Evolutionary conservation across 2,329 filamentous ascomycete species (phyloP).

Genomic region (Curvularia eragrostidis): DNA sequence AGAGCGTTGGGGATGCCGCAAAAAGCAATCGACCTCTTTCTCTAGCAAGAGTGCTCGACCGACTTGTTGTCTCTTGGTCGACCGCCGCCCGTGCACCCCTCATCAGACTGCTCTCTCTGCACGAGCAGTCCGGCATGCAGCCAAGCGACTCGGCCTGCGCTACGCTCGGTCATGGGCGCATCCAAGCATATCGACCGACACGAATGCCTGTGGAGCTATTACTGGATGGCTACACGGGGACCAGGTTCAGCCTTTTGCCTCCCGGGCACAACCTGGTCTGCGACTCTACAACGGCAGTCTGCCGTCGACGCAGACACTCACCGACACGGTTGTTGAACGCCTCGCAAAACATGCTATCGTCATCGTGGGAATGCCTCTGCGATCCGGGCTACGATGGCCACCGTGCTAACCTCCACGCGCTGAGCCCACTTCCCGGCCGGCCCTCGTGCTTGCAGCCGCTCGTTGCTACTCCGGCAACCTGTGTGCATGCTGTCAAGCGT

Average conservation of each 20-base stretch:
- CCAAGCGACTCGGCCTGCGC: slow-evolving; percentile 17
- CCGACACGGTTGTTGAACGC: slow-evolving; percentile 35
- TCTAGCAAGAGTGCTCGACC: slow-evolving; percentile 14
- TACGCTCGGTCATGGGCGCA: slow-evolving; percentile 26
- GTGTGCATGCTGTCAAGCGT: slow-evolving; percentile 39
- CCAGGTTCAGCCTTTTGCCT: slow-evolving; percentile 31
- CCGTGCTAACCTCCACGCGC: slow-evolving; percentile 33
- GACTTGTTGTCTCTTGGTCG: slow-evolving; percentile 11
- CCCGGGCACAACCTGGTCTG: slow-evolving; percentile 28
- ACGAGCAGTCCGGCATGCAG: slow-evolving; percentile 16
- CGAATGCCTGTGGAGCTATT: slow-evolving; percentile 16
- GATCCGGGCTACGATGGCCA: slow-evolving; percentile 16
- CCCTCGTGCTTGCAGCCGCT: slow-evolving; percentile 38
- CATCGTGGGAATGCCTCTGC: slow-evolving; percentile 21
- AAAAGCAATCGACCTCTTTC: slow-evolving; percentile 21
- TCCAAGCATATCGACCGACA: slow-evolving; percentile 27
- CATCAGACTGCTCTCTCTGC: slow-evolving; percentile 11
- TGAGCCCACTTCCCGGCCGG: slow-evolving; percentile 24
- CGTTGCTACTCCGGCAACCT: slow-evolving; percentile 20
- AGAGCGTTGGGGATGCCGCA: slow-evolving; percentile 26
- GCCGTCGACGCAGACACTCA: slow-evolving; percentile 34
- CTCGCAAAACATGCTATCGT: slow-evolving; percentile 14
- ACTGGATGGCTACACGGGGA: slow-evolving; percentile 23
- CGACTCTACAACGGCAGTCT: slow-evolving; percentile 26
- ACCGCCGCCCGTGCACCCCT: slow-evolving; percentile 11